A percentile compares a stretch with the other conserved stretches of the same genome.
phyloP scores from a whole-genome alignment of 1,284 basidiomycete species.

The Ustilago tritici region DNA sequence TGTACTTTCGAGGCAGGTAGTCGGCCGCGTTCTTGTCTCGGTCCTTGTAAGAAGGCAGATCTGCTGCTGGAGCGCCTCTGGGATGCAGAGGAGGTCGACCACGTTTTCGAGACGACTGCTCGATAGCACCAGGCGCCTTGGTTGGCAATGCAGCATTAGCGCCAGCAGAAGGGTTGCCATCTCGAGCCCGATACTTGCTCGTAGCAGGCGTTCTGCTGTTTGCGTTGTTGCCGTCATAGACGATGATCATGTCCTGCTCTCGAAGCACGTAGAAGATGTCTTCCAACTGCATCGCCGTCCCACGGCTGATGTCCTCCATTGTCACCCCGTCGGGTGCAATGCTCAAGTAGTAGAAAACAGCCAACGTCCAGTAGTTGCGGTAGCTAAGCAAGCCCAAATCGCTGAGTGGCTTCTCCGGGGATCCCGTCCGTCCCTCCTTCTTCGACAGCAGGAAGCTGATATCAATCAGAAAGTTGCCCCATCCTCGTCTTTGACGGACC shows the following conservation, averaged over 20 bases:
- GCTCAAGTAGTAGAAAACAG: slow-evolving; percentile 76
- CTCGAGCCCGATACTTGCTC: slow-evolving; percentile 54
- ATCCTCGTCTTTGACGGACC: slow-evolving; percentile 88
- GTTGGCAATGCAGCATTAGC: background rate
- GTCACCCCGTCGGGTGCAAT: slow-evolving; percentile 37
- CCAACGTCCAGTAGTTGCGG: slow-evolving; percentile 92
- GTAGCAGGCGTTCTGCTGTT: slow-evolving; percentile 54
- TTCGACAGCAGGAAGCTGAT: slow-evolving; percentile 86
- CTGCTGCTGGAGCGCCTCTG: slow-evolving; percentile 22
- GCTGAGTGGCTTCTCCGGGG: slow-evolving; percentile 95
- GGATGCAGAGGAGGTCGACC: slow-evolving; percentile 38
- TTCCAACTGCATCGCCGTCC: slow-evolving; percentile 90
- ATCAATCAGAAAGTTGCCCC: slow-evolving; percentile 94
- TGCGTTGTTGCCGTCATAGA: slow-evolving; percentile 60
- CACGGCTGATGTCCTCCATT: slow-evolving; percentile 81
- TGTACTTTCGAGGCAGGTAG: slow-evolving; percentile 79
- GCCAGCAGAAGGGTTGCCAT: slow-evolving; percentile 20
- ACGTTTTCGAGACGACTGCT: slow-evolving; percentile 32
- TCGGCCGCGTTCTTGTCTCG: slow-evolving; percentile 70
- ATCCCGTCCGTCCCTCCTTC: slow-evolving; percentile 95
- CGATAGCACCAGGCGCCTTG: background rate
- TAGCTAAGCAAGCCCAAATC: slow-evolving; percentile 95
- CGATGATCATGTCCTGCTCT: slow-evolving; percentile 82
- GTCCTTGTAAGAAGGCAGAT: slow-evolving; percentile 42
- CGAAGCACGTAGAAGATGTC: slow-evolving; percentile 85